Base-by-base conservation (phyloP, 352 stramenopile genomes). In the Phytophthora multivora region DNA sequence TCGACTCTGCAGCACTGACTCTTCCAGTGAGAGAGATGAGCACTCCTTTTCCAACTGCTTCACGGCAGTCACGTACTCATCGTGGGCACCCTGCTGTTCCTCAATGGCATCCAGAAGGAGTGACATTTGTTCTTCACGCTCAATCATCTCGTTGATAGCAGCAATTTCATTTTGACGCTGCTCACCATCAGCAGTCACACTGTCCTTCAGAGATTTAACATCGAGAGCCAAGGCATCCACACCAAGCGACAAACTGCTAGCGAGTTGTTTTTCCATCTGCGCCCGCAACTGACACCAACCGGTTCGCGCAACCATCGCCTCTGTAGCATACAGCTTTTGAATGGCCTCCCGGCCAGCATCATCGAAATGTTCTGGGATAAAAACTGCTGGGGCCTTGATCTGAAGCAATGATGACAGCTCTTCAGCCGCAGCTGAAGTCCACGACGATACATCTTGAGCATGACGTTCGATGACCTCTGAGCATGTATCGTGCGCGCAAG, bases 31-130 rank as follows among this genome's bases (percentile, higher is more conserved):
- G 3, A 94, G 61, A 10, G 75, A 78, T 11, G 83, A 79, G 38
- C 81, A 90, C 31, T 88, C 51, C 10, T 63, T 81, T 35, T 91
- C 81, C 15, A 94, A 59, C 39, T 62, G 41, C 35, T 86, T 68
- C 8, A 94, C 83, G 0, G 77, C 73, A 38, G 67, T 63, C 7
- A 71, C 71, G 39, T 87, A 92, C 28, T 94, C 85, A 7, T 83
- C 75, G 5, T 84, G 77, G 5, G 79, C 80, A 5, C 47, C 61
- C 50, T 90, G 83, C 59, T 94, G 85, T 50, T 94, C 85, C 49
- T 94, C 85, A 45, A 91, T 90, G 9, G 77, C 85, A 61, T 94
- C 85, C 41, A 94, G 36, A 11, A 92, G 67, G 42, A 80, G 59
- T 16, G 68, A 63, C 73, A 91, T 85, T 61, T 91, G 79, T 47